Base-by-base conservation (phyloP, 306 rosid species). In the Begonia peltatifolia region DNA sequence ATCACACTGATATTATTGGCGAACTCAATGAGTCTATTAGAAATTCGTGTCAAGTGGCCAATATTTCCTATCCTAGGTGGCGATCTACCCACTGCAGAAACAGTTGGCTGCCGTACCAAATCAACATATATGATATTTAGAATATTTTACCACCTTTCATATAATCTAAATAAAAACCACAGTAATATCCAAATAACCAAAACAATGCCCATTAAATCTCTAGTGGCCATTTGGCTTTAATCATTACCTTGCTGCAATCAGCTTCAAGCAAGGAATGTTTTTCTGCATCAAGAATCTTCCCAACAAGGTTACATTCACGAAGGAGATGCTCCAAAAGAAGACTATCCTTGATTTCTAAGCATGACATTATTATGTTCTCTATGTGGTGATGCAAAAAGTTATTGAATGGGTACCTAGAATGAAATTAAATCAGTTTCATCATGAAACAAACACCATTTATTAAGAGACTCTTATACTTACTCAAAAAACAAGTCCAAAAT, bases 321-420 rank as follows among this genome's bases (percentile, higher is more conserved):
- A 92, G 84, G 64, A 92, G 72, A 70, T 86, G 96, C 50, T 75
- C 87, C 43, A 67, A 67, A 55, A 92, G 82, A 47, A 81, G 69
- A 75, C 74, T 61, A 73, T 79, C 84, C 79, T 83, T 92, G 71
- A 86, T 79, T 74, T 86, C 99, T 75, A 92, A 73, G 65, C 99
- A 86, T 17, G 93, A 83, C 20, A 75, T 51, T 63, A 86, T 62
- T 58, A 92, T 86, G 58, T 58, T 81, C 79, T 86, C 99, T 58
- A 81, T 76, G 57, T 83, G 96, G 70, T 83, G 99, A 77, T 92
- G 99, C 70, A 92, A 73, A 68, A 87, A 92, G 65, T 92, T 92
- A 69, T 92, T 92, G 74, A 72, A 92, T 9, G 99, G 96, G 74
- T 92, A 92, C 88, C 99, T 92, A 59, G 48, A 51, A 51, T 60